Evolutionary conservation across 2,329 filamentous ascomycete genomes (phyloP).

Genomic region (Allantophomopsis lycopodina): DNA sequence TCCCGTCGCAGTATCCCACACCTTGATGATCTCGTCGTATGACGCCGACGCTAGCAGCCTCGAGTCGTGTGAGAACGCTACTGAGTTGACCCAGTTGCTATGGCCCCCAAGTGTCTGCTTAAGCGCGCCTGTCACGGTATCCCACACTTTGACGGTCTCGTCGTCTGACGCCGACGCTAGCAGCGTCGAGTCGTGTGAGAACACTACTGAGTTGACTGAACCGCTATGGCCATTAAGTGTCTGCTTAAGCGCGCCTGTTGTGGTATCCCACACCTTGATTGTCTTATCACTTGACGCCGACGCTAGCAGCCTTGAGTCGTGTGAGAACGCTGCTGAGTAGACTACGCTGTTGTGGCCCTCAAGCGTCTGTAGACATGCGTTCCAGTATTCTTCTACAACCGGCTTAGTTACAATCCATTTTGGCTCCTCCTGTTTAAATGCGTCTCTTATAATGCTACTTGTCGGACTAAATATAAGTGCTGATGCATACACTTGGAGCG

Average conservation of each 20-base stretch:
- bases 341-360: constrained; percentile 1
- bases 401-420: constrained; percentile 4
- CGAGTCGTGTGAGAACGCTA: constrained; percentile 3
- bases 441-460: constrained; percentile 10
- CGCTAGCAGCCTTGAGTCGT: constrained; percentile 1
- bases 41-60: constrained; percentile 1
- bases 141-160: constrained; percentile 3
- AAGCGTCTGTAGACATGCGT: constrained; percentile 3
- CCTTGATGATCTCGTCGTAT: not conserved
- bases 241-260: constrained; percentile 4
- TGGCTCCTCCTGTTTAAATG: constrained; percentile 3
- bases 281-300: constrained; percentile 3
- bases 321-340: constrained; percentile 1
- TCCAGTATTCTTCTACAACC: constrained; percentile 1
- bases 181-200: not conserved
- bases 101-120: constrained; percentile 7
- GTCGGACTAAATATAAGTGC: constrained; percentile 16
- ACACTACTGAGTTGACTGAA: not conserved
- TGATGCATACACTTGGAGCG: constrained; percentile 19
- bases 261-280: constrained; percentile 2
- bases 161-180: constrained; percentile 3
- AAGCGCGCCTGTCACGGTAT: constrained; percentile 2
- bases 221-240: constrained; percentile 3
- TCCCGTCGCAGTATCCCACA: not conserved
- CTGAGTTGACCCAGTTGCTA: constrained; percentile 1